Evolutionary conservation across 148 eudicot genomes (phyloP).

Genomic region (Limonium bicolor): DNA sequence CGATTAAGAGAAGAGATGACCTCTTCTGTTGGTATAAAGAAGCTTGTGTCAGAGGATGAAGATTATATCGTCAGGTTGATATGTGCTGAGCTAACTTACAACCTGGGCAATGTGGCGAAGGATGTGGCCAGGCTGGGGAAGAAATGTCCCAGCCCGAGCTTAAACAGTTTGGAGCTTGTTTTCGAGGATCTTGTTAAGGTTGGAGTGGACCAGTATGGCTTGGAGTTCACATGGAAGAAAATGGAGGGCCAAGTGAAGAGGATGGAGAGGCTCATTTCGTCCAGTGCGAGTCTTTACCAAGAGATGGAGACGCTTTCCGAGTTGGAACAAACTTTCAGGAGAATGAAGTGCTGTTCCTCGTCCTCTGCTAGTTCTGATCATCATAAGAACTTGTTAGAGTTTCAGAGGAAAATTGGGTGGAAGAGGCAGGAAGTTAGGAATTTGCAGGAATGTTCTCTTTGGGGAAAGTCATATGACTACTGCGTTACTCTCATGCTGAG

Average conservation of each 20-base stretch:
- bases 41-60: constrained; percentile 47
- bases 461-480: constrained; percentile 49
- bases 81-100: constrained; percentile 32
- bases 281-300: constrained; percentile 39
- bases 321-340: constrained; percentile 35
- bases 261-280: constrained; percentile 34
- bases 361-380: no score
- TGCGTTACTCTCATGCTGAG: constrained; percentile 29
- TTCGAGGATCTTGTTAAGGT: constrained; percentile 21
- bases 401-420: constrained; percentile 42
- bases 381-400: constrained; percentile 20
- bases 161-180: constrained; percentile 34
- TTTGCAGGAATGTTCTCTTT: constrained; percentile 38
- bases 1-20: constrained; percentile 36
- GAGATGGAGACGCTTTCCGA: constrained; percentile 43
- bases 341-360: constrained; percentile 27
- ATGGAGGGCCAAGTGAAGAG: constrained; percentile 47
- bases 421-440: constrained; percentile 45
- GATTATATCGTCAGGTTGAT: constrained; percentile 25
- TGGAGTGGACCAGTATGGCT: constrained; percentile 28
- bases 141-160: constrained; percentile 35
- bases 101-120: constrained; percentile 30
- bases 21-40: constrained; percentile 33
- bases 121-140: constrained; percentile 36
- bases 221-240: constrained; percentile 36